Evolutionary conservation across 2,329 filamentous ascomycete species (phyloP), one percentile per base, ranked within the genome.

Genomic region (Colletotrichum salicis): DNA sequence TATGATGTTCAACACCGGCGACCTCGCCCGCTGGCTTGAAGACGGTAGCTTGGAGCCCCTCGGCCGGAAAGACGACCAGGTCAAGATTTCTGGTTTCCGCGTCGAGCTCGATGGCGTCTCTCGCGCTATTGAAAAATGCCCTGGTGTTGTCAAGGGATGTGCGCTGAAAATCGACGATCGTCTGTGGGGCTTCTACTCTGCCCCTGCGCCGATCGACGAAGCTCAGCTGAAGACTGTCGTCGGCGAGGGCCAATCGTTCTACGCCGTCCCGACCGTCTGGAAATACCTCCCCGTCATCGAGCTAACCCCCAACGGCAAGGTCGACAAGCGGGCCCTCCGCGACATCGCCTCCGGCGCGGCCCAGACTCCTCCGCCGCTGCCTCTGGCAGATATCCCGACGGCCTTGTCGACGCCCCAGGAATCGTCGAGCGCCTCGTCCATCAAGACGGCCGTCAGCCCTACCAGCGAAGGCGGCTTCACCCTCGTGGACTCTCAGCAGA

Each of bases 1-100:
- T 2, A 81, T 81, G 74, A 90, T 90, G 86, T 91, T 89, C 79
- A 88, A 89, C 75, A 91, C 89, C 1, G 89, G 89, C 7, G 89
- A 91, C 74, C 82, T 91, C 27, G 88, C 86, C 22, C 82, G 83
- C 13, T 90, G 88, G 88, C 82, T 82, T 48, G 76, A 81, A 2
- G 85, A 89, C 74, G 88, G 89, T 12, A 84, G 82, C 31, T 81
- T 91, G 48, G 83, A 88, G 55, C 88, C 86, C 27, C 83, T 89
- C 41, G 88, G 89, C 4, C 85, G 89, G 45, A 83, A 83, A n/a
- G 89, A 91, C 74, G 88, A 90, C 71, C 89, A 91, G 76, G 86
- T 91, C 71, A 91, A 91, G 78, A 84, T 91, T 76, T 51, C 64
- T 82, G 84, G 89, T 8, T 90, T 90, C 76, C 86, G 89, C 29